Conservation (phyloP, 345 rosid genomes). For the Excoecaria cochinchinensis region DNA sequence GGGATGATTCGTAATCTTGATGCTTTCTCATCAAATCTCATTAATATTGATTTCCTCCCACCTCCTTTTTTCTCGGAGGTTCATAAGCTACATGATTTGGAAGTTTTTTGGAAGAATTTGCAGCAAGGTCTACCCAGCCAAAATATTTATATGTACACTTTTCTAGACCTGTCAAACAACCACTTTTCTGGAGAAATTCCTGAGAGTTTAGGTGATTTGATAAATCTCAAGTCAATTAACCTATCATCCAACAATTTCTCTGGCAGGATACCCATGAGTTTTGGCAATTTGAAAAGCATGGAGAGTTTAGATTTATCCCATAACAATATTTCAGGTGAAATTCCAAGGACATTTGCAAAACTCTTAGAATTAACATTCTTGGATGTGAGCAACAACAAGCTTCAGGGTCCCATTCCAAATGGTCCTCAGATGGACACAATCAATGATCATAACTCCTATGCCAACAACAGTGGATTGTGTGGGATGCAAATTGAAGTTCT, state of each 20-base stretch:
- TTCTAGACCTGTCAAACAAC: constrained; percentile 45
- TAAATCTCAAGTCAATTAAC: too few relatives aligned
- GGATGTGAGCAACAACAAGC: too few relatives aligned
- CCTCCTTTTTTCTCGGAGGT: not conserved
- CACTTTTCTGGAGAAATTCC: too few relatives aligned
- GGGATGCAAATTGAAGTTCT: constrained; percentile 42
- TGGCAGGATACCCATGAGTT: too few relatives aligned
- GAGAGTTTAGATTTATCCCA: too few relatives aligned
- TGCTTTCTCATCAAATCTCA: not conserved
- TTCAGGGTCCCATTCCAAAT: constrained; percentile 31
- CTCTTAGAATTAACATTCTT: too few relatives aligned
- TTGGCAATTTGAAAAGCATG: too few relatives aligned
- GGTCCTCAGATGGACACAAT: constrained; percentile 41
- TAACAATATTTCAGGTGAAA: too few relatives aligned
- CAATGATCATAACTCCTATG: constrained; percentile 34
- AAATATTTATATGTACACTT: constrained; percentile 21
- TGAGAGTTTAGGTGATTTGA: too few relatives aligned
- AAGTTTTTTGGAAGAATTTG: constrained; percentile 37
- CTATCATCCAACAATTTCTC: too few relatives aligned
- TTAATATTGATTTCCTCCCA: not conserved
- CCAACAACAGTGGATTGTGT: constrained; percentile 33
- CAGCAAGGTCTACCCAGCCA: constrained; percentile 25
- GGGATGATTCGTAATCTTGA: constrained; percentile 26
- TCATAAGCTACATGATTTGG: constrained; percentile 3
- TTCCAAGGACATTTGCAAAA: too few relatives aligned